phyloP scores from a whole-genome alignment of 805 yeast genomes.

The Spathaspora arborariae region DNA sequence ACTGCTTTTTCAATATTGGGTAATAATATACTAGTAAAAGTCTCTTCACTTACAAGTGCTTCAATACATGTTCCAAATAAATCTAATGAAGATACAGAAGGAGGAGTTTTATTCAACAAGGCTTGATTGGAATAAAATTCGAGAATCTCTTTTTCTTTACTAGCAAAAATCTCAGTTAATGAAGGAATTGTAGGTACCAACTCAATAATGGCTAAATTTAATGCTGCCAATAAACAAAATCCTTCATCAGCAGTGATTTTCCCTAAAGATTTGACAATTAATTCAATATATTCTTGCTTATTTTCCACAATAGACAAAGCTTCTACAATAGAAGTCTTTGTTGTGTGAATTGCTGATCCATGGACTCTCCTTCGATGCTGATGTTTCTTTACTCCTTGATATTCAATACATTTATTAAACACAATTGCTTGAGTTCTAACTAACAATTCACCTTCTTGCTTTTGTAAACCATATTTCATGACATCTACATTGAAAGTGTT shows the following conservation, averaged over 20 bases:
- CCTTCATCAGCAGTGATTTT: background rate
- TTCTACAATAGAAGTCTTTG: constrained; percentile 14
- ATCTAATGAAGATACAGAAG: constrained; percentile 30
- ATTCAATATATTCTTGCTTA: constrained; percentile 1
- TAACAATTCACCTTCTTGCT: constrained; percentile 21
- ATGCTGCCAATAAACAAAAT: constrained; percentile 21
- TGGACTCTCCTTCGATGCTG: constrained; percentile 21
- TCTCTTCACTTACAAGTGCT: constrained; percentile 35
- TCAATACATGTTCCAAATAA: constrained; percentile 43
- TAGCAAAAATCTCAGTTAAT: constrained; percentile 12
- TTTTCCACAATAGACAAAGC: constrained; percentile 2
- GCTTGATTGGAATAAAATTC: constrained; percentile 33
- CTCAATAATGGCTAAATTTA: constrained; percentile 19
- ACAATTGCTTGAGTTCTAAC: constrained; percentile 30
- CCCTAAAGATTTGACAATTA: background rate
- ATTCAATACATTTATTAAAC: constrained; percentile 24
- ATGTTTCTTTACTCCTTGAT: constrained; percentile 2
- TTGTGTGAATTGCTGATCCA: constrained; percentile 25
- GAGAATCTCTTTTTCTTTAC: constrained; percentile 8
- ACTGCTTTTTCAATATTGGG: constrained; percentile 72
- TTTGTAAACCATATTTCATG: constrained; percentile 9
- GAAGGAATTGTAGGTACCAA: constrained; percentile 24
- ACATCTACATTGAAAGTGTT: constrained; percentile 27
- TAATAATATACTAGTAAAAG: constrained; percentile 37
- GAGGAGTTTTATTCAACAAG: constrained; percentile 43